These are phyloP conservation scores for Colletotrichum musae DNA, from an alignment of 2,329 filamentous ascomycete species.

Conservation along the genomic window DNA sequence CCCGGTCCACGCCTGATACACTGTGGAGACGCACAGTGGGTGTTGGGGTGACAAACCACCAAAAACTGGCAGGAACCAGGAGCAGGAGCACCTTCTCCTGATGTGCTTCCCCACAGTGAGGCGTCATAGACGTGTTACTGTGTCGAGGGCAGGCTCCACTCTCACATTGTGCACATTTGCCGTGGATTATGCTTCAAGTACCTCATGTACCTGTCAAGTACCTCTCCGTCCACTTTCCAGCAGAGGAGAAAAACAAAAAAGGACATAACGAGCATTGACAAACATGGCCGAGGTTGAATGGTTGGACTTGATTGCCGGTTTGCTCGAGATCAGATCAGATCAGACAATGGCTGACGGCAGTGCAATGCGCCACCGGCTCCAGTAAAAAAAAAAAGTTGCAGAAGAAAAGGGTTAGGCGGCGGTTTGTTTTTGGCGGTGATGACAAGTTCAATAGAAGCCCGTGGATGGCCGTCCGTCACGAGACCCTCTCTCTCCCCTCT, in stretches of 20 bases:
- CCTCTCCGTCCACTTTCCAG: no score
- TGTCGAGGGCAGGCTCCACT: constrained; percentile 1
- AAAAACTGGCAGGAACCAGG: not conserved
- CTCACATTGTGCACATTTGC: not conserved
- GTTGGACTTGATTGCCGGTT: not conserved
- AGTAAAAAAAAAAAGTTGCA: not conserved
- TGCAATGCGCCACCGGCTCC: no score
- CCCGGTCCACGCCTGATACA: not conserved
- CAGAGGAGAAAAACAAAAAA: no score
- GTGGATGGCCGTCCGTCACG: not conserved
- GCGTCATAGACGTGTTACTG: not conserved
- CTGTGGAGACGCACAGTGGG: constrained; percentile 22
- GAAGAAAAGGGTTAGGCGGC: not conserved
- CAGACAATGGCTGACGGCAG: not conserved
- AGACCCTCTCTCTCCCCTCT: not conserved
- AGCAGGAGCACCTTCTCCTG: constrained; percentile 21
- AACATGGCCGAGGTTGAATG: no score
- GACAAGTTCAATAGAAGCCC: not conserved
- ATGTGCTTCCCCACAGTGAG: constrained; percentile 17
- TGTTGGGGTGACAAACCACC: not conserved
- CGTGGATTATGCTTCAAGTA: no score
- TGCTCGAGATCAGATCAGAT: constrained; percentile 1
- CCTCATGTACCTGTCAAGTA: no score
- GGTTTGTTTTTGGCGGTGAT: not conserved
- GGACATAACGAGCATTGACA: no score